These are phyloP conservation scores for Yamadazyma atmosphaerica DNA, from an alignment of 1,139 yeast species.

Conservation along the genomic window DNA sequence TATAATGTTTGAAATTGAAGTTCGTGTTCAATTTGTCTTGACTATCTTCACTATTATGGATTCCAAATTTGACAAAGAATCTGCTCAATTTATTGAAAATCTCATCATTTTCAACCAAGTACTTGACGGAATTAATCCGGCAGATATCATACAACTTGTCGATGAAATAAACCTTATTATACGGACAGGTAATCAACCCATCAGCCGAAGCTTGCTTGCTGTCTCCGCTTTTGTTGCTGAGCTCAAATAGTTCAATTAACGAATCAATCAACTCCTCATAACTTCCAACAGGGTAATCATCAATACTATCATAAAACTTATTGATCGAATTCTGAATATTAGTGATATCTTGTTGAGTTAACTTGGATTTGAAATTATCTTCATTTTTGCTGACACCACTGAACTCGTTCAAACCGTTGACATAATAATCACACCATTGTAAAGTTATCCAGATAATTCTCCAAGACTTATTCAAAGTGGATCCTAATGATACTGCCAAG, in stretches of 20 bases:
- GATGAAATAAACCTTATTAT: slow-evolving; percentile 43
- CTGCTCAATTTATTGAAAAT: slow-evolving; percentile 49
- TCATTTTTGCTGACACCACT: slow-evolving; percentile 23
- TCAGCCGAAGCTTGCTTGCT: slow-evolving; percentile 2
- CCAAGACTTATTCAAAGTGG: slow-evolving; percentile 72
- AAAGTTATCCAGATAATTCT: slow-evolving; percentile 62
- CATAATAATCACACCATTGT: slow-evolving; percentile 70
- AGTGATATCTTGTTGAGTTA: slow-evolving; percentile 45
- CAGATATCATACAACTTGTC: slow-evolving; percentile 45
- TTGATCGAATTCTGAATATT: slow-evolving; percentile 55
- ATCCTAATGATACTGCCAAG: slow-evolving; percentile 76
- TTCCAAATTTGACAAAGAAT: slow-evolving; percentile 40
- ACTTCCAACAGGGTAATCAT: slow-evolving; percentile 50
- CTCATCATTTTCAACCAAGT: slow-evolving; percentile 36
- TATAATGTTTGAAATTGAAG: slow-evolving; percentile 11
- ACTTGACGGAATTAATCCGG: slow-evolving; percentile 49
- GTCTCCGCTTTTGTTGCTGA: slow-evolving; percentile 5
- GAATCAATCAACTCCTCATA: slow-evolving; percentile 48
- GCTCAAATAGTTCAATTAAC: slow-evolving; percentile 34
- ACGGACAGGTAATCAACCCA: slow-evolving; percentile 28
- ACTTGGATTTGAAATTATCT: slow-evolving; percentile 24
- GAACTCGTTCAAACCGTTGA: slow-evolving; percentile 60
- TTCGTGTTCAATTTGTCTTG: slow-evolving; percentile 3
- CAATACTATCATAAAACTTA: slow-evolving; percentile 65
- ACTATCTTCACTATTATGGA: slow-evolving; percentile 21